A percentile compares a stretch with the other conserved stretches of the same genome.
Evolutionary conservation across 192 early-diverging fungal species (phyloP).

Genomic region (Paraglomus occultum): DNA sequence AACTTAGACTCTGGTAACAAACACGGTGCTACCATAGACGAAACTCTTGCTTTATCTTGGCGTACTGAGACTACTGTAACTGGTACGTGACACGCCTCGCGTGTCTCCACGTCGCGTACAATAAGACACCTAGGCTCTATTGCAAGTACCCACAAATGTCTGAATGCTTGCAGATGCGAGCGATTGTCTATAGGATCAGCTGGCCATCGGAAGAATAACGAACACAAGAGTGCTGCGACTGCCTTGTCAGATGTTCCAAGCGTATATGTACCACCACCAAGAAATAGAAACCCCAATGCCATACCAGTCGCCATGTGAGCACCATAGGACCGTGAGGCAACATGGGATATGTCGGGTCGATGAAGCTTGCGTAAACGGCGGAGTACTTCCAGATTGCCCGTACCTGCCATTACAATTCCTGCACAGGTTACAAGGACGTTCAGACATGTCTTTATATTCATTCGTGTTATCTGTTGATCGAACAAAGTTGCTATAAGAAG

Average conservation of each 20-base stretch:
- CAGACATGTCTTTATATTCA: slow-evolving; percentile 60
- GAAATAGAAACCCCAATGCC: slow-evolving; percentile 76
- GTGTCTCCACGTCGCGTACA: slow-evolving; percentile 60
- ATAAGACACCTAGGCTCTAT: slow-evolving; percentile 67
- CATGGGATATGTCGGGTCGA: slow-evolving; percentile 39
- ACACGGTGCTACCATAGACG: slow-evolving; percentile 51
- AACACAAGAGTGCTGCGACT: slow-evolving; percentile 65
- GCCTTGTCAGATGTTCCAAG: slow-evolving; percentile 61
- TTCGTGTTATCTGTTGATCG: slow-evolving; percentile 62
- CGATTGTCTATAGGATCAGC: slow-evolving; percentile 54
- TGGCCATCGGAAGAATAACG: slow-evolving; percentile 69
- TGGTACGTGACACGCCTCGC: slow-evolving; percentile 53
- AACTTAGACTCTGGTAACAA: slow-evolving; percentile 54
- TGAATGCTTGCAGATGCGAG: slow-evolving; percentile 68
- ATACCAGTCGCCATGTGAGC: slow-evolving; percentile 70
- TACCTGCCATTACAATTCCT: slow-evolving; percentile 79
- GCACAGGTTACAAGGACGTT: slow-evolving; percentile 63
- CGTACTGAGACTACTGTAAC: slow-evolving; percentile 37
- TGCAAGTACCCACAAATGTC: slow-evolving; percentile 82
- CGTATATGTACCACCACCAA: slow-evolving; percentile 68
- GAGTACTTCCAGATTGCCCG: slow-evolving; percentile 66
- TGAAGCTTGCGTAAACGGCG: slow-evolving; percentile 56
- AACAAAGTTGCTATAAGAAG: slow-evolving; percentile 46
- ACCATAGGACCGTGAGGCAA: slow-evolving; percentile 57
- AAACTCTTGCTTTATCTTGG: slow-evolving; percentile 13